Evolutionary conservation across 495 filamentous ascomycete genomes (phyloP).

Genomic region (Podospora pseudopauciseta): DNA sequence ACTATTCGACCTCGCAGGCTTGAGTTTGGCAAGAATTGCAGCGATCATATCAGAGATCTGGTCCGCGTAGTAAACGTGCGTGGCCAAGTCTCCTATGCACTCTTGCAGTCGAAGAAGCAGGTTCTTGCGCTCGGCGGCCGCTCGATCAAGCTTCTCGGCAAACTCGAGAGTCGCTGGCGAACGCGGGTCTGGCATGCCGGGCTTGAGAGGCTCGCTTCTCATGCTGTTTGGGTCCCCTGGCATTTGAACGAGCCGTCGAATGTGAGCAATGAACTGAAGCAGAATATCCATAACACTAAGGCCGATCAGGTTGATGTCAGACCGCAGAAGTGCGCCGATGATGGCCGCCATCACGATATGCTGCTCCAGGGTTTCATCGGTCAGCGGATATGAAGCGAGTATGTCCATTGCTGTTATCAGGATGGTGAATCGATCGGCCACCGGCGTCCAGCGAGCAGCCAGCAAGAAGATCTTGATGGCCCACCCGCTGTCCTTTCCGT

Average conservation of each 20-base stretch:
- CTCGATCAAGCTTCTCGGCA: conserved; percentile 26
- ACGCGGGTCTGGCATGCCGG: conserved; percentile 28
- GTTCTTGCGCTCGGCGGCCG: conserved; percentile 40
- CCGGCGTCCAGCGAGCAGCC: conserved; percentile 77
- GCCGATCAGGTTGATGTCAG: conserved; percentile 86
- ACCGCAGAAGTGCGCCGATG: conserved; percentile 75
- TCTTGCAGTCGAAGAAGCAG: conserved; percentile 65
- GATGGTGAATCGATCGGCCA: conserved; percentile 87
- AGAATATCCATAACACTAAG: conserved; percentile 91
- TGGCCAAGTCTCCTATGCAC: conserved; percentile 81
- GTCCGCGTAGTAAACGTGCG: conserved; percentile 90
- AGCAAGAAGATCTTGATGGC: conserved; percentile 73
- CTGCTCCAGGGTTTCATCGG: conserved; percentile 61
- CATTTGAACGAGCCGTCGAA: conserved; percentile 66
- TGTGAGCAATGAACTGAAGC: conserved; percentile 74
- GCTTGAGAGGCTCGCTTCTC: conserved; percentile 29
- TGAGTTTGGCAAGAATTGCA: conserved; percentile 70
- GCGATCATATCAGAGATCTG: conserved; percentile 89
- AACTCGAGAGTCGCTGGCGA: conserved; percentile 26
- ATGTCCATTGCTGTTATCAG: conserved; percentile 74
- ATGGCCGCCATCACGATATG: conserved; percentile 70
- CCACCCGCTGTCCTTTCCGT: conserved; percentile 58
- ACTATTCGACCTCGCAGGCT: conserved; percentile 51
- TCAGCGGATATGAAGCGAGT: conserved; percentile 59
- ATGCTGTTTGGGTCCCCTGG: conserved; percentile 47